These are phyloP conservation scores for Neonectria hederae DNA, from an alignment of 2,329 filamentous ascomycete species.

Conservation along the genomic window DNA sequence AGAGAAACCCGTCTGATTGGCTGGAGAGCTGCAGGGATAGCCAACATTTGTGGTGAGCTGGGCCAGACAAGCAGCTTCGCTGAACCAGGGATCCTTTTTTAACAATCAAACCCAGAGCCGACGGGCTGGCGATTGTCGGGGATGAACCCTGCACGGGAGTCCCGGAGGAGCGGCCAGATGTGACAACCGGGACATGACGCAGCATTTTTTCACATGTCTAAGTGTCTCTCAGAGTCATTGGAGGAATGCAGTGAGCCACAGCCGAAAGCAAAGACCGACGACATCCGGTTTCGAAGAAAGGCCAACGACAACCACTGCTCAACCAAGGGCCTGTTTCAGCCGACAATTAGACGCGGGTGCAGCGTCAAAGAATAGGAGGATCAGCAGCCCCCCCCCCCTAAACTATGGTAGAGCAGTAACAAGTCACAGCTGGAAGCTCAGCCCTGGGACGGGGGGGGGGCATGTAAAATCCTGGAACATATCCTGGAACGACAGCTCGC, in stretches of 20 bases:
- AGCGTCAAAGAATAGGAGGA: constrained; percentile 38
- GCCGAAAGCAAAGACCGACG: neutral
- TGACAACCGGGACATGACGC: neutral
- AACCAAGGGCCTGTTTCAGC: constrained; percentile 8
- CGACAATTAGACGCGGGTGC: constrained; percentile 26
- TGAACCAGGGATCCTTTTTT: neutral
- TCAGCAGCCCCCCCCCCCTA: constrained; percentile 22
- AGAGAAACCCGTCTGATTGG: constrained; percentile 11
- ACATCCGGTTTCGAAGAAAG: neutral
- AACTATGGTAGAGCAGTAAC: too few relatives aligned
- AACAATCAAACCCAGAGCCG: neutral
- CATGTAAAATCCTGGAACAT: constrained; percentile 20
- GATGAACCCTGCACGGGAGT: constrained; percentile 16
- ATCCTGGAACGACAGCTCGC: constrained; percentile 19
- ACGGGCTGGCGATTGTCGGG: constrained; percentile 6
- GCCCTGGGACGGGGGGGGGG: constrained; percentile 22
- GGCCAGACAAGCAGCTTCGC: neutral
- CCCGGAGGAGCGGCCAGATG: constrained; percentile 8
- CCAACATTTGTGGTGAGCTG: neutral
- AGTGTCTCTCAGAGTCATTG: neutral
- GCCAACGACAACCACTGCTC: constrained; percentile 3
- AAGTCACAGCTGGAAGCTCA: constrained; percentile 9
- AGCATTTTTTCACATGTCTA: constrained; percentile 23
- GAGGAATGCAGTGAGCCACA: neutral
- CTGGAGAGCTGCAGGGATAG: neutral